phyloP scores from a whole-genome alignment of 495 filamentous ascomycete species.

The Cenococcum geophilum region DNA sequence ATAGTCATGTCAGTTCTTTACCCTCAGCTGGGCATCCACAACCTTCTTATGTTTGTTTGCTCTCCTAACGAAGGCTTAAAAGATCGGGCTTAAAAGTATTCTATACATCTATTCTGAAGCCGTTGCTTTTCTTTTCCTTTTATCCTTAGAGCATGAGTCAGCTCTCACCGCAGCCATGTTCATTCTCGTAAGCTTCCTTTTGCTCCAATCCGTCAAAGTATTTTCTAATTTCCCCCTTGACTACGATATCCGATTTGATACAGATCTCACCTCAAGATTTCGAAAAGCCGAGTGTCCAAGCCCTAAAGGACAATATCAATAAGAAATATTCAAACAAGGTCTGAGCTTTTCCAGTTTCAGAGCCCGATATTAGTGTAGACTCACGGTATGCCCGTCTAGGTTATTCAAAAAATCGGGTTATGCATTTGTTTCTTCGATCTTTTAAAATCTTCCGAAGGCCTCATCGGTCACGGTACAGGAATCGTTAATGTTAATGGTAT shows the following conservation, averaged over 20 bases:
- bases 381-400: neutral
- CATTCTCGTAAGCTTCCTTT: conserved; percentile 21
- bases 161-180: conserved; percentile 15
- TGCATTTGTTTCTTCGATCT: conserved; percentile 90
- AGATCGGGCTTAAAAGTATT: no score
- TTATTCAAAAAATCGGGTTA: conserved; percentile 75
- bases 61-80: no score
- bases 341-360: neutral
- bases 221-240: conserved; percentile 37
- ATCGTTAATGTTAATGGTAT: conserved; percentile 86
- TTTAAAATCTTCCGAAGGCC: conserved; percentile 76
- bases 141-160: neutral
- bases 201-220: neutral
- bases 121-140: neutral
- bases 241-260: conserved; percentile 80
- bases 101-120: no score
- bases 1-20: no score
- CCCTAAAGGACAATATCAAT: conserved; percentile 91
- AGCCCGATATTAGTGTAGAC: conserved; percentile 1
- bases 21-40: no score
- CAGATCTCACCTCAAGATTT: conserved; percentile 86
- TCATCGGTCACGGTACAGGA: conserved; percentile 85
- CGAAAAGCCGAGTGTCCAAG: conserved; percentile 64
- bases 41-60: no score
- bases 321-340: conserved; percentile 93